Evolutionary conservation across 495 filamentous ascomycete species (phyloP).

Genomic region (Talaromyces nanjingensis): DNA sequence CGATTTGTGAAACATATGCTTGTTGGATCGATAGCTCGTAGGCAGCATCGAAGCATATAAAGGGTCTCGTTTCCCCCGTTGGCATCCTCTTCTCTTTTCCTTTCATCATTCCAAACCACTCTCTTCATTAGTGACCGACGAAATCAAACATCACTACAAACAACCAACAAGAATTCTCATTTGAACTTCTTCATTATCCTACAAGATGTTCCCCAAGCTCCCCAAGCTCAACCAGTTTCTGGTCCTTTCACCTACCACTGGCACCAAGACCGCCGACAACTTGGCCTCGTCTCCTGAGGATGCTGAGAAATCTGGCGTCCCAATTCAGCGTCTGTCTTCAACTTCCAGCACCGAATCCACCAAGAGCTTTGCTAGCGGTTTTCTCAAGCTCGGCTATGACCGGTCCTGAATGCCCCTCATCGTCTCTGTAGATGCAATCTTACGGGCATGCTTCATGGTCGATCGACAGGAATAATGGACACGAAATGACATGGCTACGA

Average conservation of each 20-base stretch:
- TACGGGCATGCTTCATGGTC: background rate
- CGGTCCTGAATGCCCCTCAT: conserved; percentile 1
- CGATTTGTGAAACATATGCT: background rate
- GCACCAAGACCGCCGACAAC: background rate
- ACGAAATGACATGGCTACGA: background rate
- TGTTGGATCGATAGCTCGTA: background rate
- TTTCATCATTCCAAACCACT: background rate
- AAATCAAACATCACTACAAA: background rate
- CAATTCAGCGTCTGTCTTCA: conserved; percentile 5
- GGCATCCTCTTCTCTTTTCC: too few relatives aligned
- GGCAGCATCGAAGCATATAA: background rate
- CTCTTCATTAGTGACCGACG: background rate
- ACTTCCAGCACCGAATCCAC: conserved; percentile 7
- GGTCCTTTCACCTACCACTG: background rate
- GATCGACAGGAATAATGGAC: background rate
- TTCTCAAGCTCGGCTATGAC: conserved; percentile 10
- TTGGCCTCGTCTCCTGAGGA: background rate
- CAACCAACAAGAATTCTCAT: background rate
- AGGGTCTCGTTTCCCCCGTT: background rate
- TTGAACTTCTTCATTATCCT: background rate
- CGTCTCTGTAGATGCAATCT: background rate
- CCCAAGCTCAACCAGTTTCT: conserved; percentile 9
- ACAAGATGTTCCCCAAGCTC: conserved; percentile 9
- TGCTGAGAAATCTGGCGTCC: background rate
- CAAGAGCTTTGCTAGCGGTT: background rate